phyloP scores from a whole-genome alignment of 2,329 filamentous ascomycete genomes.

The Colletotrichum sp. region DNA sequence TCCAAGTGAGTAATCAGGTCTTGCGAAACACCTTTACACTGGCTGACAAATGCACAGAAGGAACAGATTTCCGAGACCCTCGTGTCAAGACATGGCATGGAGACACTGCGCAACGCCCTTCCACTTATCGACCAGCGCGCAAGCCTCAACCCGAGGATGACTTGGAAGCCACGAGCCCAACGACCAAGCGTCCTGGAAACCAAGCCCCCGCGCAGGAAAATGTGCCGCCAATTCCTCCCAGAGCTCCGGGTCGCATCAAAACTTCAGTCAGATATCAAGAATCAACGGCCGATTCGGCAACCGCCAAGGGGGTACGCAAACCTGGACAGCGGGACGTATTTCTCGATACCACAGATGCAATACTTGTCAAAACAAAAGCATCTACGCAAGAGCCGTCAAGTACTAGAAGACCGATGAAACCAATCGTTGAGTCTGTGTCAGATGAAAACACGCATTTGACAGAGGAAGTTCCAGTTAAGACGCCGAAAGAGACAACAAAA shows the following conservation, averaged over 20 bases:
- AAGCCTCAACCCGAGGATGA: neutral
- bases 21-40: neutral
- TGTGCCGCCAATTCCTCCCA: neutral
- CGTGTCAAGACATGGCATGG: conserved; percentile 14
- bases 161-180: neutral
- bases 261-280: neutral
- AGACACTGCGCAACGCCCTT: conserved; percentile 7
- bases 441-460: neutral
- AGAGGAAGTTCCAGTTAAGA: neutral
- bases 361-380: neutral
- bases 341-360: neutral
- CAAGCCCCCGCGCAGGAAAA: neutral
- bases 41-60: neutral
- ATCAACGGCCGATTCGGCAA: neutral
- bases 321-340: neutral
- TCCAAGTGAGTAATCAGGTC: neutral
- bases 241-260: neutral
- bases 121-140: neutral
- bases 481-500: neutral
- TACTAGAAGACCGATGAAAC: neutral
- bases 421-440: neutral
- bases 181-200: neutral
- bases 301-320: neutral
- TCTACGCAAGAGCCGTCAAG: neutral
- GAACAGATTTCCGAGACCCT: neutral